Conservation (phyloP, 768 basidiomycete species). For the Flagelloscypha sp. region DNA sequence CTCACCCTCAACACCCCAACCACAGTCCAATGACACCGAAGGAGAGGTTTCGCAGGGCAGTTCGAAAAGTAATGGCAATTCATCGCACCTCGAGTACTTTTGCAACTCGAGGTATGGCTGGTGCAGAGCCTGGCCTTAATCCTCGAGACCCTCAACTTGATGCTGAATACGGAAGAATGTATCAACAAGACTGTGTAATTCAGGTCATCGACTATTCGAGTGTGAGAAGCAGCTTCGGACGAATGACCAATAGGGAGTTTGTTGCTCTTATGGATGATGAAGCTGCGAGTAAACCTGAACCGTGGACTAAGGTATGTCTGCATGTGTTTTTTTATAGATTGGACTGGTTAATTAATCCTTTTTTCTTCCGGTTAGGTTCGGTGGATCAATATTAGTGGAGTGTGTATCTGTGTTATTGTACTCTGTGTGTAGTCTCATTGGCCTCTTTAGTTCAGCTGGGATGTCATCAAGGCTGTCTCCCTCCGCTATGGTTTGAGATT, state of each 20-base stretch:
- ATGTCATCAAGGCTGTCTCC: conserved; percentile 61
- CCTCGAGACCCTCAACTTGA: conserved; percentile 52
- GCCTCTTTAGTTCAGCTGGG: too few relatives aligned
- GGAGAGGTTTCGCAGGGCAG: conserved; percentile 48
- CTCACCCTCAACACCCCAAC: too few relatives aligned
- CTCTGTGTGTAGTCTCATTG: too few relatives aligned
- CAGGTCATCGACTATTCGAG: conserved; percentile 62
- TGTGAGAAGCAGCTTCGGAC: conserved; percentile 41
- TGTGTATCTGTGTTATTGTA: too few relatives aligned
- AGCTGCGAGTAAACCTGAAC: conserved; percentile 36
- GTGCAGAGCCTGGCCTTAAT: conserved; percentile 68
- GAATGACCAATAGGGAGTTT: conserved; percentile 56
- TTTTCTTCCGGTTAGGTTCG: conserved; percentile 25
- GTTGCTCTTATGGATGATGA: conserved; percentile 42
- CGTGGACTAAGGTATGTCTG: conserved; percentile 64
- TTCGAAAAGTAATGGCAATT: conserved; percentile 57
- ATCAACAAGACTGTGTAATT: conserved; percentile 53
- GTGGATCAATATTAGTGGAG: conserved; percentile 67
- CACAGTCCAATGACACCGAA: too few relatives aligned
- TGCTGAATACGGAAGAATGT: conserved; percentile 48
- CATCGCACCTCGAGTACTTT: conserved; percentile 39
- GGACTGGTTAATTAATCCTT: neutral
- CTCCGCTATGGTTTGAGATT: conserved; percentile 58
- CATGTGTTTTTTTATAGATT: neutral
- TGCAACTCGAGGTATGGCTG: conserved; percentile 32